Evolutionary conservation across 345 rosid species (phyloP).

Genomic region (Eutrema heterophyllum): DNA sequence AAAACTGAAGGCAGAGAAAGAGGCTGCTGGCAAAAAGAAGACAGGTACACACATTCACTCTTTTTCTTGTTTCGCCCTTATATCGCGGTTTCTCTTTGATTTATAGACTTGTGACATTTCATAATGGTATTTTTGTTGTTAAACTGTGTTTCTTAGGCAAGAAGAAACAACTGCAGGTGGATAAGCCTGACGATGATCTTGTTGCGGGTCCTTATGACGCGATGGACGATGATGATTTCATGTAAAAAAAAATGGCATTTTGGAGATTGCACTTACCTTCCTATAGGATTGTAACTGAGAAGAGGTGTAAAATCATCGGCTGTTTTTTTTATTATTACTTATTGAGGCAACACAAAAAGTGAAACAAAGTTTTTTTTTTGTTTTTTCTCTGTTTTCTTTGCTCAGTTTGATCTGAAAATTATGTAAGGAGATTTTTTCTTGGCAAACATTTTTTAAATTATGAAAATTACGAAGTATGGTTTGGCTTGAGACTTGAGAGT

Average conservation of each 20-base stretch:
- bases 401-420: background rate
- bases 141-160: background rate
- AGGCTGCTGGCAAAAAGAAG: constrained; percentile 81
- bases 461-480: too few species aligned
- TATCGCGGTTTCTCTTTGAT: background rate
- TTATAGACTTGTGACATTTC: background rate
- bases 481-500: too few species aligned
- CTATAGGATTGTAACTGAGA: background rate
- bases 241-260: background rate
- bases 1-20: constrained; percentile 85
- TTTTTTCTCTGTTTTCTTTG: background rate
- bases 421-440: too few species aligned
- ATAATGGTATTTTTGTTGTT: background rate
- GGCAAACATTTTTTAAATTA: too few species aligned
- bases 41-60: constrained; percentile 57
- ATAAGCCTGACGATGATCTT: constrained; percentile 4
- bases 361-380: background rate
- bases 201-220: background rate
- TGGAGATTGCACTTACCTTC: background rate
- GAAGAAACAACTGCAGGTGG: background rate
- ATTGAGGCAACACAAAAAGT: background rate
- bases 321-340: background rate
- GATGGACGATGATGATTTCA: constrained; percentile 7
- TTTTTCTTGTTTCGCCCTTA: background rate
- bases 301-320: background rate